A percentile compares a stretch with the other conserved stretches of the same genome.
Conservation (phyloP, 768 basidiomycete genomes). For the Mrakia hoshinonis region DNA sequence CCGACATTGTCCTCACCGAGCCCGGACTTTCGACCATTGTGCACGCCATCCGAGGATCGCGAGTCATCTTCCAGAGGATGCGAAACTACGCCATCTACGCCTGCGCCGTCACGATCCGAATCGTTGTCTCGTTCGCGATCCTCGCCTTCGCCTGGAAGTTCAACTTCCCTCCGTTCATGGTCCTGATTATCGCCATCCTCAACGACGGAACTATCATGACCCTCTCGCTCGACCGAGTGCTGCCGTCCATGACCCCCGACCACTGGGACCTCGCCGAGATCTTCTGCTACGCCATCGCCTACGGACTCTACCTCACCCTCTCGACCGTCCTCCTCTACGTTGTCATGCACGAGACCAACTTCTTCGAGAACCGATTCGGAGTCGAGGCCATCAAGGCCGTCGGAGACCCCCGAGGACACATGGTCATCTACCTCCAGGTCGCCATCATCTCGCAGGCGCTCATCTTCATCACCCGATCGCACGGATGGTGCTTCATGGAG, state of each 20-base stretch:
- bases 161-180: constrained; percentile 99
- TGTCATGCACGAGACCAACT: constrained; percentile 74
- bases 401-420: constrained; percentile 50
- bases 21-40: constrained; percentile 98
- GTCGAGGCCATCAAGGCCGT: constrained; percentile 49
- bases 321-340: constrained; percentile 71
- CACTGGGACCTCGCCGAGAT: constrained; percentile 95
- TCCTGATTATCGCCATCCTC: constrained; percentile 90
- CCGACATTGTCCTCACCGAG: constrained; percentile 95
- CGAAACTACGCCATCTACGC: constrained; percentile 85
- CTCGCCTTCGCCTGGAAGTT: constrained; percentile 92
- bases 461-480: constrained; percentile 91
- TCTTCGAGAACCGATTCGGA: constrained; percentile 81
- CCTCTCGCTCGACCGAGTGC: constrained; percentile 77
- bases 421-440: constrained; percentile 49
- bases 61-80: constrained; percentile 99
- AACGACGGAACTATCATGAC: constrained; percentile 99
- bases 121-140: constrained; percentile 93
- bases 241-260: constrained; percentile 86
- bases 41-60: constrained; percentile 95
- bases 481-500: constrained; percentile 95
- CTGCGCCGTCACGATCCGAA: constrained; percentile 71
- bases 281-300: constrained; percentile 88
- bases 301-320: constrained; percentile 82
- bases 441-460: constrained; percentile 98